Percentiles rank a stretch among this genome's conserved stretches.
Evolutionary conservation across 257 asterid species (phyloP).

Genomic region (Solanum dulcamara): DNA sequence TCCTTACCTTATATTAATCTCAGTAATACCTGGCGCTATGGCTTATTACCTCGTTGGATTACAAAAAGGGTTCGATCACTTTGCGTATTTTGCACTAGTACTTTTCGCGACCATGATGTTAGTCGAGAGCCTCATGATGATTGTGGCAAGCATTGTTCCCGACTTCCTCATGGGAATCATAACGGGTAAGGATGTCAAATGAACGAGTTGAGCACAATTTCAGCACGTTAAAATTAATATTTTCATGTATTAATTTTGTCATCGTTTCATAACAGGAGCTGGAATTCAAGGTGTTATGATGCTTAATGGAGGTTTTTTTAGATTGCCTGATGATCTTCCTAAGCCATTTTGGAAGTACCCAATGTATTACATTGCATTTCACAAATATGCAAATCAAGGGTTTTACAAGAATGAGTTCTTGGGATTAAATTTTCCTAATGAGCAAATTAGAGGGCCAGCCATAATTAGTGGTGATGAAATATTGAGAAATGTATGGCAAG

Average conservation of each 20-base stretch:
- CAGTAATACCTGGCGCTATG: constrained; percentile 31
- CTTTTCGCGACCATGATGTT: constrained; percentile 40
- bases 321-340: constrained; percentile 44
- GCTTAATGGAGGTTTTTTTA: constrained; percentile 42
- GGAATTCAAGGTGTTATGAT: constrained; percentile 54
- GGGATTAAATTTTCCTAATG: constrained; percentile 30
- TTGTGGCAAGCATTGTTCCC: constrained; percentile 39
- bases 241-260: background rate
- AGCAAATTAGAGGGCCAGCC: constrained; percentile 10
- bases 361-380: constrained; percentile 37
- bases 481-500: constrained; percentile 39
- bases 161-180: constrained; percentile 50
- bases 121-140: constrained; percentile 58
- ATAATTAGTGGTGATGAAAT: constrained; percentile 28
- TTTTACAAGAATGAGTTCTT: constrained; percentile 44
- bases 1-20: constrained; percentile 36
- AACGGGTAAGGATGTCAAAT: constrained; percentile 6
- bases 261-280: constrained; percentile 12
- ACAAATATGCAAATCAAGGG: constrained; percentile 47
- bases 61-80: constrained; percentile 34
- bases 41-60: constrained; percentile 52
- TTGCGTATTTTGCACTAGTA: constrained; percentile 19
- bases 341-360: constrained; percentile 48
- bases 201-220: accelerated
- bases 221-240: background rate